Evolutionary conservation across 768 basidiomycete genomes (phyloP).

Genomic region (Lactifluus piperatus): DNA sequence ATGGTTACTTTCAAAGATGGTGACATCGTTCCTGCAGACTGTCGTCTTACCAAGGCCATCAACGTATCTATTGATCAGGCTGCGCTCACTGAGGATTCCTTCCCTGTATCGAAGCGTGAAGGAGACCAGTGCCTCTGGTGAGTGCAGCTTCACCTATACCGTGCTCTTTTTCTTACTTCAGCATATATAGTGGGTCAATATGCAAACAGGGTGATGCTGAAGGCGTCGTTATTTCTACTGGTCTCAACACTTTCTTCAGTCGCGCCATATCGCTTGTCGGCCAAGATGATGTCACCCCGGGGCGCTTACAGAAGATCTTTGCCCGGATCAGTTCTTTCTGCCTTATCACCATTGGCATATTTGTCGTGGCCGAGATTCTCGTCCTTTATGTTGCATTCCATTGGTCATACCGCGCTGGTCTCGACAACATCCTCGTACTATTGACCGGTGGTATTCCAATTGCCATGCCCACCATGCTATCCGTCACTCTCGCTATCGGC

Average conservation of each 20-base stretch:
- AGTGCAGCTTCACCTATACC: conserved; percentile 29
- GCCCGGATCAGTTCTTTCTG: too few species aligned
- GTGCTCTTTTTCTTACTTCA: conserved; percentile 9
- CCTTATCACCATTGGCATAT: conserved; percentile 90
- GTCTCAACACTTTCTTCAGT: conserved; percentile 98
- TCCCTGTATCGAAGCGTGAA: conserved; percentile 85
- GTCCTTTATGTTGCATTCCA: conserved; percentile 89
- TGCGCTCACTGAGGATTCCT: conserved; percentile 95
- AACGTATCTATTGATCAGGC: too few species aligned
- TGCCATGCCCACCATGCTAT: too few species aligned
- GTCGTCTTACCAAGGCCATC: too few species aligned
- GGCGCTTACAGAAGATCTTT: conserved; percentile 98
- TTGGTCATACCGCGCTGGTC: conserved; percentile 86
- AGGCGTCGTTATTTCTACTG: conserved; percentile 97
- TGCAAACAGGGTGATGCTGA: conserved; percentile 99
- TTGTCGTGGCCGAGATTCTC: conserved; percentile 90
- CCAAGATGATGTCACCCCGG: conserved; percentile 93
- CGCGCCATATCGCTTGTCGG: conserved; percentile 97
- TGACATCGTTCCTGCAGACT: conserved; percentile 96
- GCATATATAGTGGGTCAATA: conserved; percentile 71
- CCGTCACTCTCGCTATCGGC: too few species aligned
- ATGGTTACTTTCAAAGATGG: conserved; percentile 98
- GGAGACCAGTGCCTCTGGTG: conserved; percentile 98
- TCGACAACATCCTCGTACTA: conserved; percentile 95
- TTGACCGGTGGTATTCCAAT: too few species aligned